Percentiles rank a stretch among this genome's conserved stretches.
These are phyloP conservation scores for Vigna trinervia DNA, from an alignment of 306 rosid genomes.

Conservation along the genomic window DNA sequence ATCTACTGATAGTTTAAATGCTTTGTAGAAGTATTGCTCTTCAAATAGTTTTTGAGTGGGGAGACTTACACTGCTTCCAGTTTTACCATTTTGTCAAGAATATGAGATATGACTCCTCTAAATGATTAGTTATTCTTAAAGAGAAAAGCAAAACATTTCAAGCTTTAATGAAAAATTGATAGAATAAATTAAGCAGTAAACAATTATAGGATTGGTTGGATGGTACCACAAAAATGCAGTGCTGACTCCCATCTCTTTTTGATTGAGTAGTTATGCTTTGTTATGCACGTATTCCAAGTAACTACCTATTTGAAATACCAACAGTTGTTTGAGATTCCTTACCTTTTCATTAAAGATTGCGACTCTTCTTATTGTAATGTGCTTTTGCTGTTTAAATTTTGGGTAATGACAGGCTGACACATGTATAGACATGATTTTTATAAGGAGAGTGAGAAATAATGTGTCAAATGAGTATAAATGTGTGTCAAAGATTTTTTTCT, in stretches of 20 bases:
- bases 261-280: not conserved
- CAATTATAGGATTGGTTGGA: not conserved
- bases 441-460: no score
- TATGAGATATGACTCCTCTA: not conserved
- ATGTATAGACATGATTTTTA: no score
- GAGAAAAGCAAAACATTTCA: conserved; percentile 4
- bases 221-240: no score
- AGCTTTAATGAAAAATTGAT: not conserved
- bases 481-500: no score
- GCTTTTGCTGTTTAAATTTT: not conserved
- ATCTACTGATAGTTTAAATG: not conserved
- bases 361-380: conserved; percentile 23
- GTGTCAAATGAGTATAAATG: no score
- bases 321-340: not conserved
- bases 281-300: not conserved
- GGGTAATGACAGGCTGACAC: no score
- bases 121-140: not conserved
- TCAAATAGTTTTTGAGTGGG: not conserved
- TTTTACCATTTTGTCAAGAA: not conserved
- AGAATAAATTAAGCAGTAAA: not conserved
- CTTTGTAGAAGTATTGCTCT: not conserved
- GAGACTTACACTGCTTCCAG: not conserved
- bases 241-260: not conserved
- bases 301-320: not conserved
- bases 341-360: not conserved